Evolutionary conservation across 345 rosid genomes (phyloP).

Genomic region (Syzygium oleosum): DNA sequence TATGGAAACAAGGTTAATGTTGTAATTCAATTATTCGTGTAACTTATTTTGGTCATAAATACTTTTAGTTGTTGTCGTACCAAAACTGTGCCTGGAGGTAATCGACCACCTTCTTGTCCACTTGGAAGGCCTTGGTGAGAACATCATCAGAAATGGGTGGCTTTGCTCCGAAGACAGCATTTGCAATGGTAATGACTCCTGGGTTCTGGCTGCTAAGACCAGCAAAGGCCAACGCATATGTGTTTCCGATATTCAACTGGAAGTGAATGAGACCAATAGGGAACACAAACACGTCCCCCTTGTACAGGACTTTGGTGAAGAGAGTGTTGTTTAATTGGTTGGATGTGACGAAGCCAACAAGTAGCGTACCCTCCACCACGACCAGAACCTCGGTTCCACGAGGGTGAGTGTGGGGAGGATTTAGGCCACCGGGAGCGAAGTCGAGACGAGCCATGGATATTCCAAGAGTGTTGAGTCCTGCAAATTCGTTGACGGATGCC

Average conservation of each 20-base stretch:
- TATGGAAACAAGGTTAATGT: not conserved
- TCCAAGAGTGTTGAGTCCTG: slow-evolving; percentile 14
- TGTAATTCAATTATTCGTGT: not conserved
- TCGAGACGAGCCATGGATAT: slow-evolving; percentile 7
- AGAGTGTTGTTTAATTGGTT: slow-evolving; percentile 9
- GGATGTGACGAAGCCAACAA: slow-evolving; percentile 12
- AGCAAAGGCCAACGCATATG: slow-evolving; percentile 1
- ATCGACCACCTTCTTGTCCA: slow-evolving; percentile 5
- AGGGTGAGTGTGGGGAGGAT: slow-evolving; percentile 14
- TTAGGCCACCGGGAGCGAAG: slow-evolving; percentile 2
- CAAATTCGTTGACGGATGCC: not conserved
- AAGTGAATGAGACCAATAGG: slow-evolving; percentile 15
- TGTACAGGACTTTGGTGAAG: slow-evolving; percentile 8
- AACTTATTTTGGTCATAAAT: not conserved
- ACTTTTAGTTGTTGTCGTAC: slow-evolving; percentile 6
- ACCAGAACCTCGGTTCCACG: slow-evolving; percentile 5
- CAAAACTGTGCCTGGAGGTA: slow-evolving; percentile 3
- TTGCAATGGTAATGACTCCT: slow-evolving; percentile 6
- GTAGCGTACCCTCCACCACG: slow-evolving; percentile 3
- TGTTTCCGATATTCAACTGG: slow-evolving; percentile 12
- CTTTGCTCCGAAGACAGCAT: slow-evolving; percentile 1
- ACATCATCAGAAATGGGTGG: slow-evolving; percentile 4
- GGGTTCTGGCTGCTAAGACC: slow-evolving; percentile 16
- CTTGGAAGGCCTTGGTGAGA: slow-evolving; percentile 7
- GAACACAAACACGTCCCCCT: slow-evolving; percentile 12